A percentile compares a stretch with the other conserved stretches of the same genome.
Evolutionary conservation across 257 asterid genomes (phyloP).

Genomic region (Plantago elongata): DNA sequence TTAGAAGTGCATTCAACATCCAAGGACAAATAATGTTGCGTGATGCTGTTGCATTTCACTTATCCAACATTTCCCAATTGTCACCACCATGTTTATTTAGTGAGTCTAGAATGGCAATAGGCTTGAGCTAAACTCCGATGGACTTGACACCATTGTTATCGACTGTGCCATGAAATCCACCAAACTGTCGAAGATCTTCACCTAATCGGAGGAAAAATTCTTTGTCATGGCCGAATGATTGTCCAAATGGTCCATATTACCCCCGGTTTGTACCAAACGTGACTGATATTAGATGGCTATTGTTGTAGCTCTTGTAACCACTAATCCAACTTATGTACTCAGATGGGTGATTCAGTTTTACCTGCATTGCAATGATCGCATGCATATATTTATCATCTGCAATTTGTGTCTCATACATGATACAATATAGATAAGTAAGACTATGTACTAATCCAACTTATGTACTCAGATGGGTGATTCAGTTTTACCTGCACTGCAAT

Average conservation of each 20-base stretch:
- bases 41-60: no score
- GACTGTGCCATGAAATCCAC: slow-evolving; percentile 35
- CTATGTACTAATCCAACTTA: no score
- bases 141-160: slow-evolving; percentile 3
- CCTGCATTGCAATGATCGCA: slow-evolving; percentile 17
- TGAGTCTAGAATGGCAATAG: slow-evolving; percentile 19
- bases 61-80: background rate
- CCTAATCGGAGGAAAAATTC: slow-evolving; percentile 32
- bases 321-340: slow-evolving; percentile 35
- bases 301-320: slow-evolving; percentile 25
- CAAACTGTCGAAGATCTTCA: slow-evolving; percentile 25
- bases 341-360: slow-evolving; percentile 22
- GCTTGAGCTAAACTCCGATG: slow-evolving; percentile 38
- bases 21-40: no score
- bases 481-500: no score
- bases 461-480: no score
- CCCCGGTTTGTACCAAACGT: slow-evolving; percentile 37
- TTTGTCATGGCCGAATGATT: background rate
- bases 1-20: no score
- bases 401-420: no score
- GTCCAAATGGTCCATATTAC: slow-evolving; percentile 40
- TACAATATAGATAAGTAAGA: no score
- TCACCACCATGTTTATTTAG: background rate
- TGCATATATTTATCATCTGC: no score
- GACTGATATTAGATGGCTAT: slow-evolving; percentile 24